Evolutionary conservation across 2,329 filamentous ascomycete species (phyloP).

Genomic region (Aspergillus viridinutans): DNA sequence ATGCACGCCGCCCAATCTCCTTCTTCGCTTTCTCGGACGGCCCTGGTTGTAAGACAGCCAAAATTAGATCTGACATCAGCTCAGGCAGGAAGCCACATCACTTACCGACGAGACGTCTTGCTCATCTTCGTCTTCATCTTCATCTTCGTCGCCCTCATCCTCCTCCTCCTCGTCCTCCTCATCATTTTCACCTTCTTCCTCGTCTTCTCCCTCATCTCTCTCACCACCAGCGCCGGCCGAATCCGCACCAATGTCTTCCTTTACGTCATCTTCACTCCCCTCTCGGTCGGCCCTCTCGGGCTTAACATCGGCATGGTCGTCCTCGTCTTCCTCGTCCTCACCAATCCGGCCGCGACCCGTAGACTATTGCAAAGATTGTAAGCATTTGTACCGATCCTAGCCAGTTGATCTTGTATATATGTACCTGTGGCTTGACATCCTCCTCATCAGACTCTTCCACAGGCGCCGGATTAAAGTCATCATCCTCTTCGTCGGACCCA

Average conservation of each 20-base stretch:
- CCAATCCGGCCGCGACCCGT: slow-evolving; percentile 14
- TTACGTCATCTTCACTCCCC: slow-evolving; percentile 34
- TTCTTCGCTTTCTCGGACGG: slow-evolving; percentile 74
- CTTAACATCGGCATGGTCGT: slow-evolving; percentile 46
- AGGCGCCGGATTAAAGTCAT: slow-evolving; percentile 82
- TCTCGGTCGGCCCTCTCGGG: slow-evolving; percentile 14
- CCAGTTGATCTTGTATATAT: slow-evolving; percentile 21
- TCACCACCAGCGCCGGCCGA: slow-evolving; percentile 39
- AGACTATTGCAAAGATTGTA: slow-evolving; percentile 17
- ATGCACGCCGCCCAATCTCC: slow-evolving; percentile 64
- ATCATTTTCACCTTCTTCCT: slow-evolving; percentile 33
- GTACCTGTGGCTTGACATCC: slow-evolving; percentile 32
- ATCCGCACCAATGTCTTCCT: slow-evolving; percentile 44
- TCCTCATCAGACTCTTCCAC: slow-evolving; percentile 71
- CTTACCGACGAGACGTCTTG: slow-evolving; percentile 57
- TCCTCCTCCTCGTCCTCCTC: slow-evolving; percentile 45
- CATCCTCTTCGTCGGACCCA: slow-evolving; percentile 66
- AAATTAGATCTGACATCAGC: slow-evolving; percentile 9
- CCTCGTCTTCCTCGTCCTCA: slow-evolving; percentile 38
- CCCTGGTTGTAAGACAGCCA: slow-evolving; percentile 40
- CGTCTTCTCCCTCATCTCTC: slow-evolving; percentile 32
- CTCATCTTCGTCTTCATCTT: slow-evolving; percentile 42
- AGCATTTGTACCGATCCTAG: slow-evolving; percentile 12
- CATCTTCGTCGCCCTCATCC: slow-evolving; percentile 46
- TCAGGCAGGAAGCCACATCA: slow-evolving; percentile 40